Evolutionary conservation across 352 stramenopile genomes (phyloP), one percentile per base, ranked within the genome.

Genomic region (Hyphochytrium catenoides): DNA sequence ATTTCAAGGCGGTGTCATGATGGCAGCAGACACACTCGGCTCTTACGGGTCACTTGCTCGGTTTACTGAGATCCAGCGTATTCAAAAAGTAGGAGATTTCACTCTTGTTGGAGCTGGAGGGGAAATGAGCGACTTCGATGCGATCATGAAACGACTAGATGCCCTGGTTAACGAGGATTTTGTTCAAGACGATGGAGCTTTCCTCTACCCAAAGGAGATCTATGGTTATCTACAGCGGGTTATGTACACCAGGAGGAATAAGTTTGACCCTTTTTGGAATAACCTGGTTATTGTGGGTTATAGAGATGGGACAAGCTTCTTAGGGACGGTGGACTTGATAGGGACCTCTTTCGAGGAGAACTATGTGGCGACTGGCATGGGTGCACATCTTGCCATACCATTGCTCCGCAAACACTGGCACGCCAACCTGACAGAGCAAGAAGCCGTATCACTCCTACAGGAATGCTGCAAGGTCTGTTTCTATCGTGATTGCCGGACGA

Each of bases 241-340:
- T 39, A 67, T 98, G 58, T 98, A 98, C 70, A 79, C 96, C 53
- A 73, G 87, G 46, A 74, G 91, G 49, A 96, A 93, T 58, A 95
- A 96, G 50, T 94, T 96, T 50, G 91, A 98, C 57, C 91, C 91
- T 27, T 69, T 96, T 18, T 98, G 89, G 89, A 98, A 97, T 64
- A 91, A 87, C 37, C 45, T 98, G 3, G 67, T 97, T 0, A 73
- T 97, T 34, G 91, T 79, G n/a, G 89, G 91, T 2, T 57, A 81
- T 30, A 67, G 83, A 37, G 84, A 75, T 20, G 60, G 76, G 40
- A 47, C 74, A 34, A 94, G 66, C 8, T 83, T 97, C 57, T 69
- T 98, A 27, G 89, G 87, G n/a, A 75, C 85, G 29, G 74, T 95
- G 4, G 92, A 90, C 52, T 93, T 95, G 64, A 91, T 96, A 38